Base-by-base conservation (phyloP, 1,139 yeast genomes). In the Pneumocystis wakefieldiae region DNA sequence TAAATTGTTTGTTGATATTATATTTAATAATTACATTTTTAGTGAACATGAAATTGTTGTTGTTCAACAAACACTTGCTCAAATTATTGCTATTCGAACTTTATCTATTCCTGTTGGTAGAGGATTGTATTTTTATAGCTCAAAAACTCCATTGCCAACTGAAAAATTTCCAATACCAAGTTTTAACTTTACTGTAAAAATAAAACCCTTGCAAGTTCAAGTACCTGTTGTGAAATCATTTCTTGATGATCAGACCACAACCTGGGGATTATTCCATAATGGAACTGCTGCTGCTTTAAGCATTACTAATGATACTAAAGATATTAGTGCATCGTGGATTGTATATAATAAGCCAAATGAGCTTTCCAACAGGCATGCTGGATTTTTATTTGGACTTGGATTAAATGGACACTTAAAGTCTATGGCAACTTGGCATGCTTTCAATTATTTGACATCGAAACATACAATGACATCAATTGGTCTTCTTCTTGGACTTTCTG, bases 351-450 rank as follows among this genome's bases (percentile, higher is more conserved):
- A 84, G 68, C 96, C 96, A 0, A 80, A 81, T 1, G 79, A 77
- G 10, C 74, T 87, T 59, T 85, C 82, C 68, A 80, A 95, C 0
- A 95, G 87, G 67, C 97, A 91, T 75, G 97, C 96, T 24, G 99
- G 99, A 0, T 90, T 94, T 69, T 75, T 94, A n/a, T 76, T 90
- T 36, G 98, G 97, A 0, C 76, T 92, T 32, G 99, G 99, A 0
- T 76, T 94, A 59, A 89, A 89, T 75, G 97, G 97, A 0, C 96
- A 91, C 72, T 75, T 94, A 68, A 84, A 82, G 67, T 80, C 80
- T 60, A 76, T 94, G 39, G 97, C 94, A 70, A 97, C 92, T 72
- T 94, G 98, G 97, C 97, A 91, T 71, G 87, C 94, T 38, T 94
- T 90, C 73, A 91, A 92, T 70, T 91, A 90, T 68, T 76, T 94